Evolutionary conservation across 2,329 filamentous ascomycete genomes (phyloP).

Genomic region (Aureobasidium vineae): DNA sequence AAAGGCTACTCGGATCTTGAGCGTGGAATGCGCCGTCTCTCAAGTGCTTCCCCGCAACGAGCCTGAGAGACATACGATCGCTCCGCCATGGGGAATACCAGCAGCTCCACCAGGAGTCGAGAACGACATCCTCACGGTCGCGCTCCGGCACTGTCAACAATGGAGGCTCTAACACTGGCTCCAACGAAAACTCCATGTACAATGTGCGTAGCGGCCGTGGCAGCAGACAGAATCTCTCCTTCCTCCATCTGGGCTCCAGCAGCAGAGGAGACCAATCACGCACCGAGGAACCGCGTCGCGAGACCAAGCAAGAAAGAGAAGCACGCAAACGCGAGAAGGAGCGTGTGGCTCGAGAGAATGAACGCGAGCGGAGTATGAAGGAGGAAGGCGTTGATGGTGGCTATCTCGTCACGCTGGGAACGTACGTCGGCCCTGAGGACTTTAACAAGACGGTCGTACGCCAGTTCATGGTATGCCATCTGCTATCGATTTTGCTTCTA

Average conservation of each 20-base stretch:
- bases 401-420: slow-evolving; percentile 88
- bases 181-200: slow-evolving; percentile 42
- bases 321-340: slow-evolving; percentile 82
- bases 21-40: slow-evolving; percentile 27
- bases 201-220: slow-evolving; percentile 46
- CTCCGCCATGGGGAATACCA: slow-evolving; percentile 34
- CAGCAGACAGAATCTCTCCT: slow-evolving; percentile 58
- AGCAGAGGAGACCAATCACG: slow-evolving; percentile 33
- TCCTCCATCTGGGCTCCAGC: slow-evolving; percentile 54
- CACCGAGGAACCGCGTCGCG: slow-evolving; percentile 62
- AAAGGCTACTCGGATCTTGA: slow-evolving; percentile 5
- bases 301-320: slow-evolving; percentile 90
- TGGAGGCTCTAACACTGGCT: slow-evolving; percentile 32
- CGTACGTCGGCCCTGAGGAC: slow-evolving; percentile 89
- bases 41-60: slow-evolving; percentile 24
- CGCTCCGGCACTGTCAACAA: slow-evolving; percentile 38
- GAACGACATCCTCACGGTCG: slow-evolving; percentile 39
- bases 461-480: slow-evolving; percentile 72
- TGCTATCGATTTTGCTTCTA: not conserved
- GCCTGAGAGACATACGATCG: slow-evolving; percentile 22
- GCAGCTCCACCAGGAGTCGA: slow-evolving; percentile 50
- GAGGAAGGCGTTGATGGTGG: slow-evolving; percentile 95
- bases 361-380: slow-evolving; percentile 83
- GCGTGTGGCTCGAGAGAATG: slow-evolving; percentile 69
- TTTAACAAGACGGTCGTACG: slow-evolving; percentile 86